Evolutionary conservation across 805 yeast species (phyloP), one percentile per base, ranked within the genome.

Genomic region (Kodamaea kakaduensis): DNA sequence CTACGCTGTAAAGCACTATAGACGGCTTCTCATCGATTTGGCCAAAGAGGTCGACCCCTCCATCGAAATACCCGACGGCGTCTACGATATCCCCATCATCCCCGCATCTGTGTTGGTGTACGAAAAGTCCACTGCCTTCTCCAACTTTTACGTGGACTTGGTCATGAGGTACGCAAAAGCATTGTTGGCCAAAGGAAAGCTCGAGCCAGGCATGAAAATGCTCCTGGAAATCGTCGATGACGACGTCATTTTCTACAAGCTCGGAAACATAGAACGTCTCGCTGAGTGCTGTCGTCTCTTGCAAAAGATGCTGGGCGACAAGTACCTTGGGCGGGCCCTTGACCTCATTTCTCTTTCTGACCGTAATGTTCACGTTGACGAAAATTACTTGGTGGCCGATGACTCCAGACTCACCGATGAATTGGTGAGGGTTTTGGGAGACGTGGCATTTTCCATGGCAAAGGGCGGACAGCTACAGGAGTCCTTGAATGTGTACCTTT

Each of bases 81-180:
- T 43, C 13, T 66, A 51, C 39, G 56, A 51, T 18, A 60, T 61
- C 5, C 71, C 71, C 0, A 31, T 67, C 19, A 32, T 67, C n/a
- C 48, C 49, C 29, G 47, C 65, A 1, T 50, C 57, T 10, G 49
- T 45, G 16, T 51, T 67, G 39, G 38, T 64, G 7, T 38, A 50
- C 36, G 45, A 50, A 20, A 57, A 58, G 29, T 59, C 66, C 8
- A 43, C 45, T 13, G 49, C 41, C 9, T 62, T 65, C 41, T 52
- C 69, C 20, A 65, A 67, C 47, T 67, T 67, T 49, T 67, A 67
- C 42, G 56, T 66, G 28, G 71, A 67, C 43, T 62, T 67, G 22
- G 60, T 65, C 20, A 48, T 64, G 30, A 47, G 73, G 19, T 67
- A 67, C 46, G 58, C 69, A 24, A 56, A 54, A 36, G 61, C 71